Percentiles rank a stretch among this genome's conserved stretches.
Evolutionary conservation across 305 asterid genomes (phyloP).

Genomic region (Fraxinus greggii): DNA sequence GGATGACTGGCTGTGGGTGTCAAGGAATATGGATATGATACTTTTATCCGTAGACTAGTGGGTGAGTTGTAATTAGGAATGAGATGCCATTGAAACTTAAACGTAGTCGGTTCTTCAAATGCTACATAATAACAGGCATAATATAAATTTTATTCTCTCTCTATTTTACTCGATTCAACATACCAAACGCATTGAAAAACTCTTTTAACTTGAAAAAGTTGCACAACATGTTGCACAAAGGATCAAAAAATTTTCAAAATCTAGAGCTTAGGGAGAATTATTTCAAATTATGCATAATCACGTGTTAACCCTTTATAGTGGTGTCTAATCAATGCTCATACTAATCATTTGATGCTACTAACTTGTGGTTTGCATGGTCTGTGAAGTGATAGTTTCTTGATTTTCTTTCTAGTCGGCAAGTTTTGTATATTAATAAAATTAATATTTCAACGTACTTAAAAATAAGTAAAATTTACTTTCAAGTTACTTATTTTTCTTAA

Average conservation of each 20-base stretch:
- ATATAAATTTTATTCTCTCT: neutral
- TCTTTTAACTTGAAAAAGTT: neutral
- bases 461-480: neutral
- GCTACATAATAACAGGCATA: neutral
- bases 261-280: conserved; percentile 28
- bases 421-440: neutral
- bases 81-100: neutral
- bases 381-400: neutral
- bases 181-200: neutral
- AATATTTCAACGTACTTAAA: neutral
- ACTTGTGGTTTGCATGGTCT: neutral
- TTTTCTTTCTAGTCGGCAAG: neutral
- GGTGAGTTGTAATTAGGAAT: neutral
- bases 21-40: neutral
- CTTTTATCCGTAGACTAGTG: neutral
- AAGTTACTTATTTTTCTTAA: neutral
- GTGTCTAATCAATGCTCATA: conserved; percentile 23
- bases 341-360: neutral
- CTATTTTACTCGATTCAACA: neutral
- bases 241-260: conserved; percentile 33
- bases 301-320: neutral
- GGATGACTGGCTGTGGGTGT: neutral
- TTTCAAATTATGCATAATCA: neutral
- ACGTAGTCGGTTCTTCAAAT: neutral
- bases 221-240: conserved; percentile 3